Evolutionary conservation across 2,329 filamentous ascomycete genomes (phyloP).

Genomic region (Neonectria coccinea): DNA sequence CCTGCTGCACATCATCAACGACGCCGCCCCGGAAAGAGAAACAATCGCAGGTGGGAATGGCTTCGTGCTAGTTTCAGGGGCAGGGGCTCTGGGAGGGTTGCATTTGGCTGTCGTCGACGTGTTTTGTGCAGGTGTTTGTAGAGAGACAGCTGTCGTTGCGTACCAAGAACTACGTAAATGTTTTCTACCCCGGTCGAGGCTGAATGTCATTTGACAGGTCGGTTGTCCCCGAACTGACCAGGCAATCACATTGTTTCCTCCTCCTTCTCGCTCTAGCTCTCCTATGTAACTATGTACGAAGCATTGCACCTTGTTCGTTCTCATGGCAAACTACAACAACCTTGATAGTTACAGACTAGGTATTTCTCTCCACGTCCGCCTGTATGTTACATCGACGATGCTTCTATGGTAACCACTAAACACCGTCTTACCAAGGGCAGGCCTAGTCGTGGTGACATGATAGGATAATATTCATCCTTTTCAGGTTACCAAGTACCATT

Average conservation of each 20-base stretch:
- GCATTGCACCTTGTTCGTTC: neutral
- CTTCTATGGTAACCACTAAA: neutral
- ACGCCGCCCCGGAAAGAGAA: neutral
- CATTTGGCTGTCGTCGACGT: neutral
- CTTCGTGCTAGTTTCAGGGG: neutral
- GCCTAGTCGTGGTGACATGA: neutral
- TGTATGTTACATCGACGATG: neutral
- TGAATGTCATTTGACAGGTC: slow-evolving; percentile 20
- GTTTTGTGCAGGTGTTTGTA: neutral
- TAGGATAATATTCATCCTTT: slow-evolving; percentile 1
- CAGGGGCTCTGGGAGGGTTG: neutral
- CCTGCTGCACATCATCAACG: slow-evolving; percentile 11
- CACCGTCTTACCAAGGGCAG: slow-evolving; percentile 8
- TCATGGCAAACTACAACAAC: neutral
- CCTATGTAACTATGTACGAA: neutral
- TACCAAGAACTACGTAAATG: neutral
- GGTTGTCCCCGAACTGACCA: slow-evolving; percentile 9
- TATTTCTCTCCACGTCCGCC: neutral
- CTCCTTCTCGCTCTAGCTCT: neutral
- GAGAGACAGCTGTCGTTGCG: neutral
- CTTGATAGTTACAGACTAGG: neutral
- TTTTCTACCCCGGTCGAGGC: neutral
- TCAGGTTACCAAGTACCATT: neutral
- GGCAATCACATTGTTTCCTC: neutral
- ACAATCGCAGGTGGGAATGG: neutral